Conservation (phyloP, 305 asterid species). For the Solanum hybrid region DNA sequence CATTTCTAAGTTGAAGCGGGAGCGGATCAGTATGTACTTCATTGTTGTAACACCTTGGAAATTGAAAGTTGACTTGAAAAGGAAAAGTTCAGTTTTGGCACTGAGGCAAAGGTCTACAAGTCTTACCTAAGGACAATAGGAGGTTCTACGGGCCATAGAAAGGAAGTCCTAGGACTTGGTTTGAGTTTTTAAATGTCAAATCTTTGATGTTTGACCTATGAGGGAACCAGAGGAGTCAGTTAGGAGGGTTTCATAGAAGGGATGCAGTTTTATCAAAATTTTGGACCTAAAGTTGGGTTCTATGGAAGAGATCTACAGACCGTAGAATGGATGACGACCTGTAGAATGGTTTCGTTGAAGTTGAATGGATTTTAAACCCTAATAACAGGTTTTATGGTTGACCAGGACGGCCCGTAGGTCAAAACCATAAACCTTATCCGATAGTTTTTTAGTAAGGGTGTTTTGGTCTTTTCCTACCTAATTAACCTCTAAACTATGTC, state of each 20-base stretch:
- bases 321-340: neutral
- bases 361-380: neutral
- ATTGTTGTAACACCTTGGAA: neutral
- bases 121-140: neutral
- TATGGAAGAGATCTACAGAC: neutral
- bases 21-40: neutral
- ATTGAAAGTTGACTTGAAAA: neutral
- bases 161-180: neutral
- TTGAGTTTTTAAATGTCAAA: neutral
- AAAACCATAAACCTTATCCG: neutral
- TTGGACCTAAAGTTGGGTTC: neutral
- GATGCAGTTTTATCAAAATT: neutral
- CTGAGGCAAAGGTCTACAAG: neutral
- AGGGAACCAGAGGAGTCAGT: neutral
- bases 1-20: neutral
- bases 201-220: neutral
- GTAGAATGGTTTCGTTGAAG: neutral
- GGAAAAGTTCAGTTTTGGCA: neutral
- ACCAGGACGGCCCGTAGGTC: neutral
- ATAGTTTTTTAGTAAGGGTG: neutral
- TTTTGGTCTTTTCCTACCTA: neutral
- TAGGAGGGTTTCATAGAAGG: neutral
- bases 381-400: neutral
- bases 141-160: neutral
- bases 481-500: neutral